Evolutionary conservation across 2,329 filamentous ascomycete genomes (phyloP).

Genomic region (Aureobasidium sp.): DNA sequence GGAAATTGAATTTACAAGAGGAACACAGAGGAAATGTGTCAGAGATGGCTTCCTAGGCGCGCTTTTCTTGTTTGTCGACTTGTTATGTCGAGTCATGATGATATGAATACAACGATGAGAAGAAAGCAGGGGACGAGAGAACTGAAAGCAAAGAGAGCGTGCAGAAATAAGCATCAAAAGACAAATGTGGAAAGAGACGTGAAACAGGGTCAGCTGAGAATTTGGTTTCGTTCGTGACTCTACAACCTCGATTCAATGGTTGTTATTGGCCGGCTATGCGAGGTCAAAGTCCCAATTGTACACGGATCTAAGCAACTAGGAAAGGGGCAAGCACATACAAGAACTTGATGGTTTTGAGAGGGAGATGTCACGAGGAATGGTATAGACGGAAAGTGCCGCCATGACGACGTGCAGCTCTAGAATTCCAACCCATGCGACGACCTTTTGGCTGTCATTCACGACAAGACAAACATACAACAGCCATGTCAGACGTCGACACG

Average conservation of each 20-base stretch:
- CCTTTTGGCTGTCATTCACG: neutral
- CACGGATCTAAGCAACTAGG: no score
- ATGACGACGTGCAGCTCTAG: conserved; percentile 8
- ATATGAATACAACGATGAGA: neutral
- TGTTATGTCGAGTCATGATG: neutral
- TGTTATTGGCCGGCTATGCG: no score
- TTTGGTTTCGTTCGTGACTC: neutral
- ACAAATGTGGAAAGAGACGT: no score
- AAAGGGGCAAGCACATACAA: no score
- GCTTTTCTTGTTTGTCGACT: neutral
- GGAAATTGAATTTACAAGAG: conserved; percentile 57
- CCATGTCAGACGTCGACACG: conserved; percentile 21
- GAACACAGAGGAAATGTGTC: conserved; percentile 72
- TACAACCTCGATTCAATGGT: neutral
- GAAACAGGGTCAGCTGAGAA: neutral
- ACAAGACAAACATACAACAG: neutral
- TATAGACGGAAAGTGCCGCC: neutral
- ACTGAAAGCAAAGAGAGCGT: no score
- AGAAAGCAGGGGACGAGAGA: neutral
- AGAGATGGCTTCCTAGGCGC: conserved; percentile 38
- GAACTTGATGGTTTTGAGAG: neutral
- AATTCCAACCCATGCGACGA: conserved; percentile 1
- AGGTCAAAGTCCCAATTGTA: no score
- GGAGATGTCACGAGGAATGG: neutral
- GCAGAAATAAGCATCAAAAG: neutral